Base-by-base conservation (phyloP, 2,329 filamentous ascomycete genomes). In the Lasiodiplodia hormozganensis region DNA sequence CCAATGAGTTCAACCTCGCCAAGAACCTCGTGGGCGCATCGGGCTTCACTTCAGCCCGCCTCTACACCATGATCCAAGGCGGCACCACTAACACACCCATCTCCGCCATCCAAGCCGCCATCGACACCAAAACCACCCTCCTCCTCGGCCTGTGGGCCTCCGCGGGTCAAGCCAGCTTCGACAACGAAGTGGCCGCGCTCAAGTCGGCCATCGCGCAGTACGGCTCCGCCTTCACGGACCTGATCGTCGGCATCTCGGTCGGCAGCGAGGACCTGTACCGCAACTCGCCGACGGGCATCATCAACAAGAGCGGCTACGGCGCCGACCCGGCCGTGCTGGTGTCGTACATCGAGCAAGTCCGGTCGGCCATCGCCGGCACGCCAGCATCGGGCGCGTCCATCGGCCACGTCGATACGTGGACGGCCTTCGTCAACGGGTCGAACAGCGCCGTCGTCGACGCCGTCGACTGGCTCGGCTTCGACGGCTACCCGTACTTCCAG, bases 381-480 rank as follows among this genome's bases (percentile, higher is more conserved):
- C 60, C 25, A 6, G 82, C 92, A 28, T 81, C 85, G 47, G 80
- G 81, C 28, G 85, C 83, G 56, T 84, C 87, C 21, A 84, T 97
- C 70, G 93, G 93, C 65, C 94, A 97, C 80, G 93, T 97, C 77
- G 94, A 97, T 77, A 96, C 94, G 64, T 97, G 93, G 93, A 93
- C 90, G 18, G 78, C 77, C 2, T 81, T 77, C 85, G 88, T 88
- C 77, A 93, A 96, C 79, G 79, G 81, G 64, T 87, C 89, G 75
- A 96, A 95, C 86, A 80, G 81, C 60, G 88, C 85, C 52, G 88
- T 96, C 69, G 88, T 93, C 69, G 84, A 89, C 11, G 88, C 87
- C 51, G 82, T 85, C 70, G 93, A 97, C 83, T 97, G 89, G 86
- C 80, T 97, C 70, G 94, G 94, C 72, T 88, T 95, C 78, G 93